Conservation (phyloP, 139 green algal species). For the Limnomonas spitsbergensis region DNA sequence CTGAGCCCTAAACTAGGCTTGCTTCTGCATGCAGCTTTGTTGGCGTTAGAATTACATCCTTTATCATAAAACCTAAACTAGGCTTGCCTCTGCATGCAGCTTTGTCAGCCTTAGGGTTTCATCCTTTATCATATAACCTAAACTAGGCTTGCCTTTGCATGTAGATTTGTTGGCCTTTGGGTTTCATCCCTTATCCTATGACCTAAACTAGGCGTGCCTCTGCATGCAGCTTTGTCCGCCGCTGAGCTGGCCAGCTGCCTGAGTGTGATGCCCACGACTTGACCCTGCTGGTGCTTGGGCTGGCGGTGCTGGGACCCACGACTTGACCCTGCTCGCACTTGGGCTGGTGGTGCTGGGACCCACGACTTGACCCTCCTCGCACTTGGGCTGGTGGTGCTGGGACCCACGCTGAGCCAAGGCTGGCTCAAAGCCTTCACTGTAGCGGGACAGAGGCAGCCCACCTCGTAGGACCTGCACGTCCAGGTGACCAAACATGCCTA, state of each 20-base stretch:
- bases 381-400: background rate
- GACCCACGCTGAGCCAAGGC: background rate
- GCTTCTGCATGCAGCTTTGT: background rate
- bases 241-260: background rate
- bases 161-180: background rate
- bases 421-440: background rate
- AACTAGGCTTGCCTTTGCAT: no score
- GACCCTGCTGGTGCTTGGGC: background rate
- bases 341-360: background rate
- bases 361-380: background rate
- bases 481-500: background rate
- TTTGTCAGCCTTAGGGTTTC: background rate
- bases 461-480: background rate
- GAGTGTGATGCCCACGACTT: conserved; percentile 1
- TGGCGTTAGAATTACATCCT: background rate
- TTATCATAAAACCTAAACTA: background rate
- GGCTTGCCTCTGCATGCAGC: background rate
- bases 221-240: background rate
- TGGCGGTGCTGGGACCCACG: background rate
- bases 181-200: background rate
- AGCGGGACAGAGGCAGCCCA: background rate
- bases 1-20: no score
- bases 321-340: background rate
- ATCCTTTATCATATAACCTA: background rate
- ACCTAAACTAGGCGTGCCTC: background rate